Conservation (phyloP, 192 early-diverging fungal genomes). For the Ambispora gerdemannii region DNA sequence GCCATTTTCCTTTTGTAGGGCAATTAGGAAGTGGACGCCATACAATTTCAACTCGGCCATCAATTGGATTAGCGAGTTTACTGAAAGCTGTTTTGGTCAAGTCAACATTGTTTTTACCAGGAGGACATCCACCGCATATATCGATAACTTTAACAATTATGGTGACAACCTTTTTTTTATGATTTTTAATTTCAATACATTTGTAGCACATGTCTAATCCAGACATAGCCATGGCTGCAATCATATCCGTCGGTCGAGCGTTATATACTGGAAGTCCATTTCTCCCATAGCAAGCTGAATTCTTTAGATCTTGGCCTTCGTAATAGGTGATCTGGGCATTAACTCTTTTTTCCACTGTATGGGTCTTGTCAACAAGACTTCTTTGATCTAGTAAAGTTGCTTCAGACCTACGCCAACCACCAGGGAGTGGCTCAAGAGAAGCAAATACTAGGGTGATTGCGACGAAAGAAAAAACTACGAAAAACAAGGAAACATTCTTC, state of each 20-base stretch:
- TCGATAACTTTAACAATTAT: constrained; percentile 24
- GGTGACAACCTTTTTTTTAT: background rate
- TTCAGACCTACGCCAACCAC: background rate
- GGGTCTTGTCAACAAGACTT: background rate
- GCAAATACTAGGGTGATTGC: background rate
- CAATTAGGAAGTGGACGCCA: constrained; percentile 8
- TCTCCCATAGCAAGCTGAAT: constrained; percentile 43
- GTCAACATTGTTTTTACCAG: background rate
- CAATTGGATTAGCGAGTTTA: background rate
- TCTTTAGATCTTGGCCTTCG: constrained; percentile 37
- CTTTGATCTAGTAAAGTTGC: background rate
- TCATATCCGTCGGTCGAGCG: constrained; percentile 37
- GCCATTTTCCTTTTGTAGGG: constrained; percentile 5
- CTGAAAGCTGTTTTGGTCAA: background rate
- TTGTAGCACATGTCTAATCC: constrained; percentile 13
- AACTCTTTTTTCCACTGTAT: background rate
- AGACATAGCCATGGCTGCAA: constrained; percentile 38
- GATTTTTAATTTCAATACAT: constrained; percentile 16
- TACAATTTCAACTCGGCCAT: constrained; percentile 1
- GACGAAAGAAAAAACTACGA: too few species aligned
- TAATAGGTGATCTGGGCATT: constrained; percentile 28
- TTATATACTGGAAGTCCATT: constrained; percentile 36
- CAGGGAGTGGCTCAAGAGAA: constrained; percentile 1
- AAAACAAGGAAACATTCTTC: too few species aligned
- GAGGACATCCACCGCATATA: constrained; percentile 16